Base-by-base conservation (phyloP, 2,329 filamentous ascomycete species). In the Talaromyces marneffei region DNA sequence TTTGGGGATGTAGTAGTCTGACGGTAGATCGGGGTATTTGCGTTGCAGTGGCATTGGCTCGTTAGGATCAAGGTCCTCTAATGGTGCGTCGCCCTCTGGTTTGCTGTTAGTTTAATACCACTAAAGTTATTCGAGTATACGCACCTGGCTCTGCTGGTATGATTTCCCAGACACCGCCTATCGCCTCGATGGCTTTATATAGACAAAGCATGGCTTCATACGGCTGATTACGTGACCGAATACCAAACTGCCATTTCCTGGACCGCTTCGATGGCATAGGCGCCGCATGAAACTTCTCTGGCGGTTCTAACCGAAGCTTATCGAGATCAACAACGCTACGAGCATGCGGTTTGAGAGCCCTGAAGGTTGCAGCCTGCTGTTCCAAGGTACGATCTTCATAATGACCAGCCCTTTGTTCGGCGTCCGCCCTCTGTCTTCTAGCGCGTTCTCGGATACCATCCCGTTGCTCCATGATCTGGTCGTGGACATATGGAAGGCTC, bases 211-310 rank as follows among this genome's bases (percentile, higher is more conserved):
- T 89, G 0, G 94, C 94, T 74, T 99, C 94, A 69, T 92, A 91
- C 0, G 94, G 94, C 60, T 91, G 89, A 70, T 97, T 99, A 54
- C 94, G 87, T 50, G 91, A 96, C 39, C 94, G 86, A 64, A 99
- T 99, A 61, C 94, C 94, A 72, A 99, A 99, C 73, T 99, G 94
- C 94, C 94, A 99, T 66, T 93, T 91, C 16, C 92, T 90, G 1
- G 89, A 89, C 60, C 67, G 71, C 70, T 90, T 92, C 4, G 82
- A 77, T 74, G 75, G 75, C 52, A 74, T 69, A 7, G 72, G 64
- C 2, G 73, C 69, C 9, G 72, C 69, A 31, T 83, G 83, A 77
- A 83, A 79, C 7, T 74, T 79, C 67, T 82, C 83, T 4, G 80
- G 85, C 50, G 80, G 82, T 77, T 84, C 71, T 71, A 83, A 61